Base-by-base conservation (phyloP, 176 grass and related monocot genomes). In the Triticum monococcum region DNA sequence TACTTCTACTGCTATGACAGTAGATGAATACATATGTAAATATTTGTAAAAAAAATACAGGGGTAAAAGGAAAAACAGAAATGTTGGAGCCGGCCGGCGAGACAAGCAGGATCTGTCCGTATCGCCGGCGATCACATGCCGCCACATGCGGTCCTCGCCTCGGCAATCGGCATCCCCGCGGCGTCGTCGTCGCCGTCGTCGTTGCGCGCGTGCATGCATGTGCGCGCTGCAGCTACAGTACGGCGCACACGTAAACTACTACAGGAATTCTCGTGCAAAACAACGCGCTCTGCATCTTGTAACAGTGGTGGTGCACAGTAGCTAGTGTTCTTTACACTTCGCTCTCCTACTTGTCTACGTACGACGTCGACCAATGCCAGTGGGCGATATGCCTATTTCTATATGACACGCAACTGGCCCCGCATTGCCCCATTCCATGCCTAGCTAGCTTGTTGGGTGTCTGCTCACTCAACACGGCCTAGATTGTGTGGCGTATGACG, bases 131-230 rank as follows among this genome's bases (percentile, higher is more conserved):
- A 13, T 61, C 85, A 87, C 75, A 67, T 87, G 68, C 48, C 16
- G 24, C 45, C 85, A 36, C 80, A 59, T 75, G 85, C 59, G 76
- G 81, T 68, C 85, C 68, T 74, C 36, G 31, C 69, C 65, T 79
- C 84, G 84, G 40, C 77, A 40, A 56, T 79, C 84, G 84, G 40
- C 77, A 40, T 72, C 77, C 79, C 28, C 11, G 57, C 71, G 61
- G 18, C 62, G 81, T 57, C 52, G 23, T 14, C 50, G 50, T 54
- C 14, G 14, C 6, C 41, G 59, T 62, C 28, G 28, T 28, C 28
- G 28, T 60, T 6, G 60, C 65, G 66, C 3, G 56, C 62, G 26
- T 72, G 87, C 76, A 43, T 67, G 76, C 22, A 61, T 70, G 65
- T 71, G 46, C 7, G 3, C 17, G 17, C 78, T 61, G 78, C 71